A percentile compares a stretch with the other conserved stretches of the same genome.
These are phyloP conservation scores for Cymbopogon citratus DNA, from an alignment of 176 grass and related monocot species.

Conservation along the genomic window DNA sequence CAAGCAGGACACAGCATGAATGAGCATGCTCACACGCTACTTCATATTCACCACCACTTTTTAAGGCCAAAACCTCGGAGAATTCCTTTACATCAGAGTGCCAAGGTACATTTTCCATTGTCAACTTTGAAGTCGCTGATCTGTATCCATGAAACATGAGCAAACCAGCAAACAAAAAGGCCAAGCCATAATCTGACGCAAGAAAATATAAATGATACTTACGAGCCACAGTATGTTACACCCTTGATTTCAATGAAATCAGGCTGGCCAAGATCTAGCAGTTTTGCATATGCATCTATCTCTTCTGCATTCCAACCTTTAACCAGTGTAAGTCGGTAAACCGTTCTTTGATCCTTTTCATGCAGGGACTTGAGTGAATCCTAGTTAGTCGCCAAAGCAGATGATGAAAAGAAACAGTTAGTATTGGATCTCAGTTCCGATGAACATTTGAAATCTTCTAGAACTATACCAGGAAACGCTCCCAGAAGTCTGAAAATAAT, in stretches of 20 bases:
- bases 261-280: slow-evolving; percentile 71
- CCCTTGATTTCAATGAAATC: slow-evolving; percentile 99
- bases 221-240: slow-evolving; percentile 97
- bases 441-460: slow-evolving; percentile 12
- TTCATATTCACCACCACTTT: slow-evolving; percentile 72
- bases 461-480: slow-evolving; percentile 77
- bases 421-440: slow-evolving; percentile 9
- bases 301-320: slow-evolving; percentile 98
- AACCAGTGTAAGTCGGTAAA: slow-evolving; percentile 89
- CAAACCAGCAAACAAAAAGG: background rate
- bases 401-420: slow-evolving; percentile 21
- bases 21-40: slow-evolving; percentile 93
- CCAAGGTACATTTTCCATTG: slow-evolving; percentile 99
- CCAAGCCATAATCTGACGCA: background rate
- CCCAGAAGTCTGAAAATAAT: slow-evolving; percentile 95
- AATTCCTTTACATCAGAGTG: slow-evolving; percentile 90
- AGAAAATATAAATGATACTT: slow-evolving; percentile 24
- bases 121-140: slow-evolving; percentile 90
- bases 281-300: slow-evolving; percentile 82
- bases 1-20: slow-evolving; percentile 89
- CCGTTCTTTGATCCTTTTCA: slow-evolving; percentile 85
- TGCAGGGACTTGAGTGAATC: slow-evolving; percentile 81
- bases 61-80: slow-evolving; percentile 71
- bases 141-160: slow-evolving; percentile 32
- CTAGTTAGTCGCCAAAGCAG: slow-evolving; percentile 22